phyloP scores from a whole-genome alignment of 306 rosid genomes.

The Vachellia collinsii region DNA sequence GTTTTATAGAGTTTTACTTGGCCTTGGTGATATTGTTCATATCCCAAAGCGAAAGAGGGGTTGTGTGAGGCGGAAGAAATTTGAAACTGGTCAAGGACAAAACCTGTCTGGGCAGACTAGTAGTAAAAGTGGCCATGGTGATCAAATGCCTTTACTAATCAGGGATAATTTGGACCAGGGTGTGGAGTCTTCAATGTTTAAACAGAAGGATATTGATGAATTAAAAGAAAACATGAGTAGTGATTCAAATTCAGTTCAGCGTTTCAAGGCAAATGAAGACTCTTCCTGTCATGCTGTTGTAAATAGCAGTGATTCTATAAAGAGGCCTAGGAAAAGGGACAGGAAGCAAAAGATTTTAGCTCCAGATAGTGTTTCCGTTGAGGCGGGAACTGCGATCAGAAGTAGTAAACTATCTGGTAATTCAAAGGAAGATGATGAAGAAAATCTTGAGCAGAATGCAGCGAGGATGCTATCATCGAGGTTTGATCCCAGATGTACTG shows the following conservation, averaged over 20 bases:
- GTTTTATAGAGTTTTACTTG: slow-evolving; percentile 51
- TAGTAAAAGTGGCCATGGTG: slow-evolving; percentile 44
- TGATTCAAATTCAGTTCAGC: slow-evolving; percentile 50
- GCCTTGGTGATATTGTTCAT: slow-evolving; percentile 51
- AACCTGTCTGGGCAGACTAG: slow-evolving; percentile 48
- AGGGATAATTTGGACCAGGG: slow-evolving; percentile 48
- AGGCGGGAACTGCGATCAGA: slow-evolving; percentile 54
- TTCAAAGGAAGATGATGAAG: slow-evolving; percentile 73
- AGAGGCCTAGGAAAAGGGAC: slow-evolving; percentile 54
- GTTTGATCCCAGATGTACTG: slow-evolving; percentile 97
- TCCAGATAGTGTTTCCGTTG: slow-evolving; percentile 45
- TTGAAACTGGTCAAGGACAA: slow-evolving; percentile 41
- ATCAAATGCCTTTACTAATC: slow-evolving; percentile 50
- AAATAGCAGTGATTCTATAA: slow-evolving; percentile 52
- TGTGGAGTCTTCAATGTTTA: slow-evolving; percentile 44
- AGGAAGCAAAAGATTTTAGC: slow-evolving; percentile 52
- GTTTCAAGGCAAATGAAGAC: slow-evolving; percentile 50
- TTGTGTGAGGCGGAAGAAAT: slow-evolving; percentile 73
- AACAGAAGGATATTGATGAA: slow-evolving; percentile 45
- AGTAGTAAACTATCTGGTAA: slow-evolving; percentile 50
- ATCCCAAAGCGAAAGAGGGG: slow-evolving; percentile 90
- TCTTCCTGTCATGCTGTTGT: slow-evolving; percentile 48
- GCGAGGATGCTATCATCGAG: slow-evolving; percentile 97
- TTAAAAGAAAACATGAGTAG: slow-evolving; percentile 50
- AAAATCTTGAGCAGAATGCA: slow-evolving; percentile 97